Conservation (phyloP, 345 rosid species). For the Lumnitzera racemosa region DNA sequence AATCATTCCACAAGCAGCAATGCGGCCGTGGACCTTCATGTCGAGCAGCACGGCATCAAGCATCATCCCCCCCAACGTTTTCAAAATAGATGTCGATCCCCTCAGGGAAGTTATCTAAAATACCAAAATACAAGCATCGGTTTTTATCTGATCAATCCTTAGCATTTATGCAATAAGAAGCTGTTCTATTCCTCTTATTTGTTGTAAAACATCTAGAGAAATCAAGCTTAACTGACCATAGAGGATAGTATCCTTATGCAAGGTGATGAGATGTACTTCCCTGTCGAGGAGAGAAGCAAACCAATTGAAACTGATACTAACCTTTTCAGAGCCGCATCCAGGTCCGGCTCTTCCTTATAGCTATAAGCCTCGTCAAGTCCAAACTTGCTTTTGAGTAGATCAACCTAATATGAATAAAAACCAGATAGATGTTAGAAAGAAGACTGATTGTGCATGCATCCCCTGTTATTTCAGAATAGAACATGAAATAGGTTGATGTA, state of each 20-base stretch:
- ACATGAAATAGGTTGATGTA: background rate
- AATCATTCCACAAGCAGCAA: constrained; percentile 19
- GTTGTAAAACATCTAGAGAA: background rate
- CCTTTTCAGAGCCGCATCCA: constrained; percentile 42
- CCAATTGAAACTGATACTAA: constrained; percentile 3
- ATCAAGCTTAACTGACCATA: background rate
- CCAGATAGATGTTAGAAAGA: no score
- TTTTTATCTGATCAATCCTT: background rate
- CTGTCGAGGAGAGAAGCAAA: background rate
- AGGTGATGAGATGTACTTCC: no score
- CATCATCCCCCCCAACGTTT: constrained; percentile 29
- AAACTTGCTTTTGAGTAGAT: constrained; percentile 36
- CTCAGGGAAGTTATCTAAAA: constrained; percentile 9
- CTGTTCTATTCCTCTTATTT: background rate
- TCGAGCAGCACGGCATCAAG: constrained; percentile 22
- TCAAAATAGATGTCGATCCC: constrained; percentile 26
- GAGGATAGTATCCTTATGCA: no score
- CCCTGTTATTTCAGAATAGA: background rate
- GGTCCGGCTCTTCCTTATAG: constrained; percentile 35
- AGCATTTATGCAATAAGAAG: background rate
- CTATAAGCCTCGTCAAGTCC: constrained; percentile 57
- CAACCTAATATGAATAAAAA: constrained; percentile 21
- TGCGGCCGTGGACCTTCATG: constrained; percentile 22
- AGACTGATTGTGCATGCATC: background rate
- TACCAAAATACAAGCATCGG: background rate